phyloP scores from a whole-genome alignment of 2,329 filamentous ascomycete species.

The Samsoniella hepiali region DNA sequence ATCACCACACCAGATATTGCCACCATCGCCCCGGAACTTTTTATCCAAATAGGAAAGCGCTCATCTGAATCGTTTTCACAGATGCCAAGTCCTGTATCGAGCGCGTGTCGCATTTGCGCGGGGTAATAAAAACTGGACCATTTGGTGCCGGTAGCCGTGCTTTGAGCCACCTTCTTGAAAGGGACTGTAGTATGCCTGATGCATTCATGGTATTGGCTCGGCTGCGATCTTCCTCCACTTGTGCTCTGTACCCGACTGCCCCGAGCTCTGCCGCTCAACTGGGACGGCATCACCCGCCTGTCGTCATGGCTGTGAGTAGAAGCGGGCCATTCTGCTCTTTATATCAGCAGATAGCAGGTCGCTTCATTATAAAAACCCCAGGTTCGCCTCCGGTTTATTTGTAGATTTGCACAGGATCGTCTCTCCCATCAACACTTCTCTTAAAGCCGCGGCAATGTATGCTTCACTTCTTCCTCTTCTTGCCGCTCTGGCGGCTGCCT shows the following conservation, averaged over 20 bases:
- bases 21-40: neutral
- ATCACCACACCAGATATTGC: neutral
- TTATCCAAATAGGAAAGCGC: neutral
- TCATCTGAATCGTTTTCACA: neutral
- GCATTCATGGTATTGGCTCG: neutral
- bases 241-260: neutral
- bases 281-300: neutral
- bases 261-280: neutral
- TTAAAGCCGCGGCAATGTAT: neutral
- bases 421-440: neutral
- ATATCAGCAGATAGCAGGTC: neutral
- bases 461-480: constrained; percentile 15
- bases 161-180: constrained; percentile 1
- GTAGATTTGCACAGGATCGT: neutral
- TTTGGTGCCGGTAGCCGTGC: constrained; percentile 12
- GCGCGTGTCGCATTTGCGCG: neutral
- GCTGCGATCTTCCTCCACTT: neutral
- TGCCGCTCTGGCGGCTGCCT: constrained; percentile 17
- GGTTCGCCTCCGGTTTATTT: neutral
- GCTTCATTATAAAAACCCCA: neutral
- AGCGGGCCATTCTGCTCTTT: neutral
- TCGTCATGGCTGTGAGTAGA: neutral
- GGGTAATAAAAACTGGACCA: constrained; percentile 8
- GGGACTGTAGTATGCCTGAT: neutral
- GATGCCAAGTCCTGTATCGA: constrained; percentile 14